Percentiles rank a stretch among this genome's conserved stretches.
phyloP scores from a whole-genome alignment of 169 alveolate genomes.

The Eimeria tenella region DNA sequence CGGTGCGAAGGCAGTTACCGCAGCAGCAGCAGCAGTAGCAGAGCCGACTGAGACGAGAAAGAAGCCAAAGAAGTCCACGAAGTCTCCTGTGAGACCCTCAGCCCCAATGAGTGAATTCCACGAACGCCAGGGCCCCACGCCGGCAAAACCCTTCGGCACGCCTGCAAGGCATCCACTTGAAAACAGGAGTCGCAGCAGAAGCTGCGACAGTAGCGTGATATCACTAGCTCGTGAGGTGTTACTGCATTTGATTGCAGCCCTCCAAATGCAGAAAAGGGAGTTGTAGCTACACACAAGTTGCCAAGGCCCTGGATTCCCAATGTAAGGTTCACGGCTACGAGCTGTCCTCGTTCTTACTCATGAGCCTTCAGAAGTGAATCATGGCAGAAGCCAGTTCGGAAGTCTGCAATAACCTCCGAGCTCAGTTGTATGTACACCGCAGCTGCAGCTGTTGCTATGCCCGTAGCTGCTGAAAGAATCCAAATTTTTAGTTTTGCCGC shows the following conservation, averaged over 20 bases:
- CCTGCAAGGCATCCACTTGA: conserved; percentile 27
- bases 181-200: not conserved
- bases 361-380: conserved; percentile 21
- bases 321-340: too few relatives aligned
- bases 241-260: too few relatives aligned
- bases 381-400: conserved; percentile 41
- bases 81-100: not conserved
- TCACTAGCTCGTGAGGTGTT: too few relatives aligned
- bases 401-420: conserved; percentile 55
- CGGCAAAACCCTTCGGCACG: conserved; percentile 61
- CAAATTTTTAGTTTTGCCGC: conserved; percentile 49
- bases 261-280: too few relatives aligned
- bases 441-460: conserved; percentile 62
- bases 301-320: too few relatives aligned
- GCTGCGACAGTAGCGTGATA: not conserved
- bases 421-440: conserved; percentile 70
- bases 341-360: not conserved
- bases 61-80: not conserved
- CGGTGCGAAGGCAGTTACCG: conserved; percentile 37
- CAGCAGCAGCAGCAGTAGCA: conserved; percentile 63
- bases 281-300: too few relatives aligned
- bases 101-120: conserved; percentile 15
- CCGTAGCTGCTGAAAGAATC: conserved; percentile 66
- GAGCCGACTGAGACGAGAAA: conserved; percentile 6
- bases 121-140: conserved; percentile 20